phyloP scores from a whole-genome alignment of 2,329 filamentous ascomycete species.

The Trichoderma sp. region DNA sequence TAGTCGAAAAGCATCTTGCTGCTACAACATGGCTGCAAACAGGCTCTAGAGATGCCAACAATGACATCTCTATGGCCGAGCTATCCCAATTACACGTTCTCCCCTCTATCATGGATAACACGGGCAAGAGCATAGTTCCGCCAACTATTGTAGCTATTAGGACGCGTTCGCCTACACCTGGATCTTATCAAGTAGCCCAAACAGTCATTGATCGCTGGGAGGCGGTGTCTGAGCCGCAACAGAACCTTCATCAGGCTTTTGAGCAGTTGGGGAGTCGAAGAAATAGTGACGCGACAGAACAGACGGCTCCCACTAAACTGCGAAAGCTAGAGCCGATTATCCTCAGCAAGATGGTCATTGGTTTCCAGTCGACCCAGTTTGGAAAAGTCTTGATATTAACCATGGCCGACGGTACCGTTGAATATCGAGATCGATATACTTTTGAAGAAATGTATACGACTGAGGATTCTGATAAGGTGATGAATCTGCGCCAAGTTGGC shows the following conservation, averaged over 20 bases:
- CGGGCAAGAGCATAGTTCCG: slow-evolving; percentile 57
- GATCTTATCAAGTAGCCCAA: slow-evolving; percentile 65
- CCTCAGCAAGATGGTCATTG: slow-evolving; percentile 71
- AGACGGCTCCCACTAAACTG: slow-evolving; percentile 48
- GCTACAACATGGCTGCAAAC: slow-evolving; percentile 61
- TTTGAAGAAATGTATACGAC: slow-evolving; percentile 71
- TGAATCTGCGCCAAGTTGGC: slow-evolving; percentile 74
- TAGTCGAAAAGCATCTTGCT: slow-evolving; percentile 61
- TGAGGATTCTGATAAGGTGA: slow-evolving; percentile 66
- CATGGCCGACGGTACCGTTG: slow-evolving; percentile 79
- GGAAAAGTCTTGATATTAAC: slow-evolving; percentile 73
- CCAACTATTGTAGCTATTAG: slow-evolving; percentile 75
- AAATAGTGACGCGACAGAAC: slow-evolving; percentile 51
- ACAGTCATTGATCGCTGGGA: slow-evolving; percentile 86
- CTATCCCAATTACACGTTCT: slow-evolving; percentile 78
- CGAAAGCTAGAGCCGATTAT: slow-evolving; percentile 70
- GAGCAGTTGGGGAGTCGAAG: slow-evolving; percentile 71
- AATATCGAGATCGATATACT: slow-evolving; percentile 76
- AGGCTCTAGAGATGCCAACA: slow-evolving; percentile 47
- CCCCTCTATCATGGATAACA: slow-evolving; percentile 64
- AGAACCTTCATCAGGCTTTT: slow-evolving; percentile 73
- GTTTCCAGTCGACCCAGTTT: slow-evolving; percentile 68
- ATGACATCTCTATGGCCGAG: slow-evolving; percentile 59
- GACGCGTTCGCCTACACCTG: slow-evolving; percentile 58
- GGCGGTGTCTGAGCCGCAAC: slow-evolving; percentile 64